Percentiles rank a stretch among this genome's conserved stretches.
Conservation (phyloP, 495 filamentous ascomycete genomes). For the Wilcoxina mikolae region DNA sequence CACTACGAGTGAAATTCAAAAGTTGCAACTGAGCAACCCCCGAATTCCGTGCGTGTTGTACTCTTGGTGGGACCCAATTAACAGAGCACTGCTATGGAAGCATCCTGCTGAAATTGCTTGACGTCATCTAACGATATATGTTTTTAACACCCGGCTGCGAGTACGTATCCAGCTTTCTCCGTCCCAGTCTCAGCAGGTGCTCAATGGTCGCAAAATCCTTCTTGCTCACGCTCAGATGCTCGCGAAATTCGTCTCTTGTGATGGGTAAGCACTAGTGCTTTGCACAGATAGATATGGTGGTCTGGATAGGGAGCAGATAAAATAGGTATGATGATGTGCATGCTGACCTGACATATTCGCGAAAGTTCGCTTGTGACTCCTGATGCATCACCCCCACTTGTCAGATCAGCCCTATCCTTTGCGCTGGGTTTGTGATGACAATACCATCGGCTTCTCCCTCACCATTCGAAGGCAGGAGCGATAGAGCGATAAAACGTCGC, state of each 20-base stretch:
- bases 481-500: conserved; percentile 74
- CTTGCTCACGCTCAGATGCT: conserved; percentile 54
- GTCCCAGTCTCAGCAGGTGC: conserved; percentile 71
- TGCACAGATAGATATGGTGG: no score
- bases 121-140: conserved; percentile 34
- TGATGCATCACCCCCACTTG: conserved; percentile 1
- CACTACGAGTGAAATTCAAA: no score
- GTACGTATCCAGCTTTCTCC: conserved; percentile 74
- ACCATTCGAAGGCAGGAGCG: conserved; percentile 67
- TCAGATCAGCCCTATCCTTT: not conserved
- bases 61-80: no score
- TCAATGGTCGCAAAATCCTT: conserved; percentile 84
- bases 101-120: conserved; percentile 5
- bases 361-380: conserved; percentile 26
- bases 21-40: no score
- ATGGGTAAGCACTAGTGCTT: not conserved
- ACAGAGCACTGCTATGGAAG: no score
- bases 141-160: conserved; percentile 69
- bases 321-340: conserved; percentile 30
- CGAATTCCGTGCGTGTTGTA: no score
- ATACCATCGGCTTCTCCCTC: conserved; percentile 63
- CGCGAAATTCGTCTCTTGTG: conserved; percentile 58
- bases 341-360: conserved; percentile 29
- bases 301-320: not conserved
- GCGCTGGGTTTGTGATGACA: not conserved